Conservation (phyloP, 2,329 filamentous ascomycete species). For the Neonectria ditissima region DNA sequence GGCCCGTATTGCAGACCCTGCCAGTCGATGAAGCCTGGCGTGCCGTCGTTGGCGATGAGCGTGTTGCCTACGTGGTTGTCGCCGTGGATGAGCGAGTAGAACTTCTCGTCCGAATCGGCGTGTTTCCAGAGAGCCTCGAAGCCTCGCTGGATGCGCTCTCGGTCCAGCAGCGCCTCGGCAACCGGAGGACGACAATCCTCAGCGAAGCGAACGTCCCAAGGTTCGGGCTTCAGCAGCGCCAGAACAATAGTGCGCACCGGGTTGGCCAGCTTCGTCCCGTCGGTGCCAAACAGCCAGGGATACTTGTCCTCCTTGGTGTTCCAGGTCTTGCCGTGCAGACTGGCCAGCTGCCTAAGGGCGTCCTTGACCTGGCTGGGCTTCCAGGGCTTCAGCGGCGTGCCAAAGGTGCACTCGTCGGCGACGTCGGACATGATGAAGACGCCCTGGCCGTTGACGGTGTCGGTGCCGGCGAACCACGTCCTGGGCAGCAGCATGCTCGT, state of each 20-base stretch:
- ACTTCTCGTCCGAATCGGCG: slow-evolving; percentile 14
- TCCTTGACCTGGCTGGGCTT: slow-evolving; percentile 8
- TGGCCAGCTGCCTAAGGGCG: slow-evolving; percentile 16
- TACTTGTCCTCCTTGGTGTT: slow-evolving; percentile 19
- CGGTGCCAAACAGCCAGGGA: slow-evolving; percentile 22
- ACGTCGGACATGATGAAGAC: slow-evolving; percentile 25
- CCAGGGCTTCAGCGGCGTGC: slow-evolving; percentile 23
- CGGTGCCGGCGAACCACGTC: slow-evolving; percentile 24
- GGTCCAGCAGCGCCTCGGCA: slow-evolving; percentile 4
- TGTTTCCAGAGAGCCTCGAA: slow-evolving; percentile 26
- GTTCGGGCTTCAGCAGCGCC: slow-evolving; percentile 15
- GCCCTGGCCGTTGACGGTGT: slow-evolving; percentile 25
- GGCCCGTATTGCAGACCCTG: slow-evolving; percentile 24
- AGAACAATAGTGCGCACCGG: slow-evolving; percentile 18
- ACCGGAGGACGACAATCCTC: slow-evolving; percentile 18
- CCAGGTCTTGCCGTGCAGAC: slow-evolving; percentile 22
- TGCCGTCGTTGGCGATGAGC: slow-evolving; percentile 22
- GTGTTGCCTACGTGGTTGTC: slow-evolving; percentile 25
- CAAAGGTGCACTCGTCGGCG: slow-evolving; percentile 19
- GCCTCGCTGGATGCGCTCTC: slow-evolving; percentile 14
- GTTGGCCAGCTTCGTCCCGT: slow-evolving; percentile 18
- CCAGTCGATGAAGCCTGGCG: slow-evolving; percentile 28
- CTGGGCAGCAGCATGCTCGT: slow-evolving; percentile 21
- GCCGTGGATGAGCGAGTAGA: slow-evolving; percentile 22
- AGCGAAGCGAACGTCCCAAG: slow-evolving; percentile 13